Base-by-base conservation (phyloP, 2,329 filamentous ascomycete genomes). In the Alternaria novae-zelandiae region DNA sequence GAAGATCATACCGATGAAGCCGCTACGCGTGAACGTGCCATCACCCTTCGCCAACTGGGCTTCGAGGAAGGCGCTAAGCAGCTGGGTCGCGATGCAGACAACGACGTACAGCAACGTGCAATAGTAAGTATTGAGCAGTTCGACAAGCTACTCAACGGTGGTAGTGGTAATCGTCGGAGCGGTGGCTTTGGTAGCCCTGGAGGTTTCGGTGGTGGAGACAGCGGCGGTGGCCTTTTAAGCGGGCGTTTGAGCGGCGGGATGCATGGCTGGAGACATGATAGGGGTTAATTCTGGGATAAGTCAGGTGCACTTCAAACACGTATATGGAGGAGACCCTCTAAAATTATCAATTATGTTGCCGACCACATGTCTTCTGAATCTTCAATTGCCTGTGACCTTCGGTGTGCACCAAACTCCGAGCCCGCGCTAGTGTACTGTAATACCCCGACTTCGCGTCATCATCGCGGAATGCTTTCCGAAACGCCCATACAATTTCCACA, bases 91-190 rank as follows among this genome's bases (percentile, higher is more conserved):
- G 95, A 98, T 79, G 54, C 62, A 13, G 93, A 96, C 74, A 79
- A 96, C 61, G 93, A 97, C 78, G 91, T 97, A 21, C 85, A 91
- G 56, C 93, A 98, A 82, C 84, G 93, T 66, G 93, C 92, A 1
- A 97, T 94, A 82, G 90, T 88, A 46, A 94, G 93, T 1, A 80
- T 91, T 12, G 90, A 90, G 82, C 89, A 94, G 79, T 67, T 80
- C 44, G 56, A 23, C 0, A 75, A 72, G 61, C 50, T 78, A 54
- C 60, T 77, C 8, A 55, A 60, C 20, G 51, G 50, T 13, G 61
- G 58, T 15, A 28, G 32, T 13, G 25, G 50, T 36, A 47, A 53
- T 17, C 51, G 51, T 2, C 26, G 58, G n/a, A 57, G 55, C 30
- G 54, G 55, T 36, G 60, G 64, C 36, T 66, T 62, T 61, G 60